Conservation (phyloP, 768 basidiomycete genomes). For the Pulveroboletus sp. region DNA sequence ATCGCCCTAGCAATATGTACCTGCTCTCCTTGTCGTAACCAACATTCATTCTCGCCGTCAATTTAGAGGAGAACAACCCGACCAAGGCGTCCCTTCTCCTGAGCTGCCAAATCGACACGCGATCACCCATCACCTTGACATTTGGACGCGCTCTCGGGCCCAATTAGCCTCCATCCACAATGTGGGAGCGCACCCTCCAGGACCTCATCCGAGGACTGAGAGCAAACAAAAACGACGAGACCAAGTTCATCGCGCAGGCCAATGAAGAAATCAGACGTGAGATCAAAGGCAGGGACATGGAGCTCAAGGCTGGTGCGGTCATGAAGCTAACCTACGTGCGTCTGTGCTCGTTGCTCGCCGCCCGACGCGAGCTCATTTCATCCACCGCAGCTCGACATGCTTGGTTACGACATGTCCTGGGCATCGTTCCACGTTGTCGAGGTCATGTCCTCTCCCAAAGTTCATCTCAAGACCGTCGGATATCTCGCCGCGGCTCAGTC, state of each 20-base stretch:
- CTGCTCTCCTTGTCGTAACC: background rate
- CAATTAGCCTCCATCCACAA: constrained; percentile 27
- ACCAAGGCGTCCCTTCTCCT: background rate
- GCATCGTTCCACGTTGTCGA: constrained; percentile 97
- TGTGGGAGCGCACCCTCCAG: constrained; percentile 97
- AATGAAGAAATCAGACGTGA: constrained; percentile 93
- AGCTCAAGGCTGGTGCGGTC: constrained; percentile 90
- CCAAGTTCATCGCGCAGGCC: constrained; percentile 86
- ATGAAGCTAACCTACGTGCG: constrained; percentile 95
- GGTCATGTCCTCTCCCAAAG: constrained; percentile 91
- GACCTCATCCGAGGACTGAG: constrained; percentile 94
- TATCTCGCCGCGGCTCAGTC: constrained; percentile 92
- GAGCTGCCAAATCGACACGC: background rate
- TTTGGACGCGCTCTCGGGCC: background rate
- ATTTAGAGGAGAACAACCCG: no score
- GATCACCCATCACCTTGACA: background rate
- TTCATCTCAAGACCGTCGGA: constrained; percentile 91
- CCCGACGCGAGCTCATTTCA: constrained; percentile 6
- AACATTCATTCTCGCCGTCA: background rate
- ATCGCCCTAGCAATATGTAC: background rate
- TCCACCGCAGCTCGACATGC: constrained; percentile 81
- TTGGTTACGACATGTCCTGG: constrained; percentile 92
- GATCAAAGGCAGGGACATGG: constrained; percentile 92
- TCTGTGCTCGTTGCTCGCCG: constrained; percentile 17
- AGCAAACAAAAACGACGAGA: constrained; percentile 91